phyloP scores from a whole-genome alignment of 495 filamentous ascomycete species.

The Peziza echinospora region DNA sequence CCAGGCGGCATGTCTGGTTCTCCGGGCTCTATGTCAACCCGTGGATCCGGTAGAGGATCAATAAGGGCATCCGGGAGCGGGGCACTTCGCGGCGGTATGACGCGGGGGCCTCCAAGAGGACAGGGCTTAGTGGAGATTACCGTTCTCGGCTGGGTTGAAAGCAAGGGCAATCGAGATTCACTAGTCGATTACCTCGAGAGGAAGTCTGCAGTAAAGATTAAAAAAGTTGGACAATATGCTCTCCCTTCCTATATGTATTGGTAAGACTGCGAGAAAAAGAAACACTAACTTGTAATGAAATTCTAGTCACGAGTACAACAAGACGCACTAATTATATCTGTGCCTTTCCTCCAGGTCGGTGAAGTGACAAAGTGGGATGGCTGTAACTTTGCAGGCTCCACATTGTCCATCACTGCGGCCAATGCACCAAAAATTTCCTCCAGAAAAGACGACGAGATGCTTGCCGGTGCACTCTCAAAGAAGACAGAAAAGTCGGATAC shows the following conservation, averaged over 20 bases:
- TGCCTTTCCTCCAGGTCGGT: background rate
- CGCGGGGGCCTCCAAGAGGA: constrained; percentile 11
- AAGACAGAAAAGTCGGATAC: constrained; percentile 21
- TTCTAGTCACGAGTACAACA: background rate
- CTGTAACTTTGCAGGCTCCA: background rate
- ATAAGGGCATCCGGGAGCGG: constrained; percentile 24
- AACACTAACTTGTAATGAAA: too few species aligned
- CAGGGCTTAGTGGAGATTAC: constrained; percentile 13
- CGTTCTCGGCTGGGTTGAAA: constrained; percentile 42
- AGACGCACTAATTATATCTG: background rate
- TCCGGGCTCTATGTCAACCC: background rate
- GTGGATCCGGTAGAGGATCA: constrained; percentile 8
- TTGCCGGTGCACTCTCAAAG: constrained; percentile 8
- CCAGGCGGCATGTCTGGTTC: too few species aligned
- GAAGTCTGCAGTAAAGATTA: constrained; percentile 51
- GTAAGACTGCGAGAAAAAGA: too few species aligned
- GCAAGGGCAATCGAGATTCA: constrained; percentile 52
- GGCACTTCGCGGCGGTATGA: constrained; percentile 7
- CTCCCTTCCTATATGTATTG: too few species aligned
- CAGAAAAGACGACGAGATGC: constrained; percentile 5
- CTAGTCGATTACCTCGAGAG: constrained; percentile 64
- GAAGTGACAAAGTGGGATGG: background rate
- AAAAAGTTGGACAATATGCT: constrained; percentile 47
- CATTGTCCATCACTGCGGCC: background rate
- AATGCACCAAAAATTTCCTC: background rate